Evolutionary conservation across 2,329 filamentous ascomycete genomes (phyloP), one percentile per base, ranked within the genome.

Genomic region (Fusarium brevicatenulatum): DNA sequence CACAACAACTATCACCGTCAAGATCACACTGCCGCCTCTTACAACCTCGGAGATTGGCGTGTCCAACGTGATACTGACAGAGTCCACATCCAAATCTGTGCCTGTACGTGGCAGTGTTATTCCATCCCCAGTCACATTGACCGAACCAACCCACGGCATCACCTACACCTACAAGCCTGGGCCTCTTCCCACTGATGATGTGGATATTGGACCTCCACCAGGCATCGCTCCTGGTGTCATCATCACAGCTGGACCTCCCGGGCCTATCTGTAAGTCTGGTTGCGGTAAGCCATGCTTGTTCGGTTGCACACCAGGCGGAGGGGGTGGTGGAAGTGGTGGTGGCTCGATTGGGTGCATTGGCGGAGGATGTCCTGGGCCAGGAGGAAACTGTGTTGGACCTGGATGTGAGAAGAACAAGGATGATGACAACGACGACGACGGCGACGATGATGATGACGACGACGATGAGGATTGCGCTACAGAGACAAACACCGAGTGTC

Each of bases 1-100:
- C 15, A 71, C 66, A 36, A 66, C 60, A 1, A 71, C 61, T n/a
- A 70, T 71, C 60, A 71, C 66, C 2, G 61, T 70, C 9, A 62
- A 23, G 2, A 66, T 70, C 42, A 71, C 68, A 5, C 37, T 71
- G 1, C 68, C 68, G 7, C 68, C 66, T 12, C 23, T 71, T 11
- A 70, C 60, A 7, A 58, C 68, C 2, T 57, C 68, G 8, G 7
- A 61, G 36, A 69, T 70, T 56, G 64, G n/a, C 4, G 59, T 70
- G 9, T 68, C 67, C 25, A 70, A 60, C 28, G 50, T 70, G 15
- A 42, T 70, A 11, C 19, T 70, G 15, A 70, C 47, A 21, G 59
- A 32, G 9, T 53, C 64, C 5, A 65, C 43, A 11, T 70, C 65
- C 6, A 64, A 46, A 19, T 47, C 54, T 36, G 21, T 70, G 2